Evolutionary conservation across 805 yeast genomes (phyloP).

Genomic region (Kodamaea laetipori): DNA sequence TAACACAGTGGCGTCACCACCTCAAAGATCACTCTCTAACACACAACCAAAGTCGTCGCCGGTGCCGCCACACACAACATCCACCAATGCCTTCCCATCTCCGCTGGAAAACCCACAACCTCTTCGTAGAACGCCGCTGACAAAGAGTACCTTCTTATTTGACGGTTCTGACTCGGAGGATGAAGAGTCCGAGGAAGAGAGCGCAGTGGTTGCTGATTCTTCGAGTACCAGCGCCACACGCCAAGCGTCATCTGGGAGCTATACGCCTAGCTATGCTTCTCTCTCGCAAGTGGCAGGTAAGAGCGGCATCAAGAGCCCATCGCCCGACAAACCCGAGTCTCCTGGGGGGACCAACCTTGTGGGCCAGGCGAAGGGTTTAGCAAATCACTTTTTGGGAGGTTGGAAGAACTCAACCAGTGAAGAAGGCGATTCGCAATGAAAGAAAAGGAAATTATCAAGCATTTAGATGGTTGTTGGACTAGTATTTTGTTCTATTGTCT

Average conservation of each 20-base stretch:
- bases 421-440: slow-evolving; percentile 8
- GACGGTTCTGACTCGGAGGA: slow-evolving; percentile 36
- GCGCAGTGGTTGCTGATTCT: slow-evolving; percentile 11
- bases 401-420: slow-evolving; percentile 21
- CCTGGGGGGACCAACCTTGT: slow-evolving; percentile 22
- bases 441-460: not conserved
- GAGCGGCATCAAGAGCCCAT: slow-evolving; percentile 36
- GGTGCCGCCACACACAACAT: slow-evolving; percentile 44
- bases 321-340: slow-evolving; percentile 23
- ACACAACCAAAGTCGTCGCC: slow-evolving; percentile 41
- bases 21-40: slow-evolving; percentile 14
- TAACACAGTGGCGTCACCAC: slow-evolving; percentile 10
- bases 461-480: not conserved
- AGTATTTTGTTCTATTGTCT: slow-evolving; percentile 4
- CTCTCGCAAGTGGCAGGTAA: slow-evolving; percentile 54
- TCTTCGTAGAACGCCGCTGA: slow-evolving; percentile 1
- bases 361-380: slow-evolving; percentile 41
- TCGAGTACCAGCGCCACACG: slow-evolving; percentile 14
- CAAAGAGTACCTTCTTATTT: slow-evolving; percentile 35
- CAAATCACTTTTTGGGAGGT: slow-evolving; percentile 34
- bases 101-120: slow-evolving; percentile 2
- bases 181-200: slow-evolving; percentile 22
- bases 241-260: slow-evolving; percentile 7
- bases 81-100: slow-evolving; percentile 40
- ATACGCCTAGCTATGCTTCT: slow-evolving; percentile 43